These are phyloP conservation scores for Benincasa hispida DNA, from an alignment of 306 rosid genomes.

Conservation along the genomic window DNA sequence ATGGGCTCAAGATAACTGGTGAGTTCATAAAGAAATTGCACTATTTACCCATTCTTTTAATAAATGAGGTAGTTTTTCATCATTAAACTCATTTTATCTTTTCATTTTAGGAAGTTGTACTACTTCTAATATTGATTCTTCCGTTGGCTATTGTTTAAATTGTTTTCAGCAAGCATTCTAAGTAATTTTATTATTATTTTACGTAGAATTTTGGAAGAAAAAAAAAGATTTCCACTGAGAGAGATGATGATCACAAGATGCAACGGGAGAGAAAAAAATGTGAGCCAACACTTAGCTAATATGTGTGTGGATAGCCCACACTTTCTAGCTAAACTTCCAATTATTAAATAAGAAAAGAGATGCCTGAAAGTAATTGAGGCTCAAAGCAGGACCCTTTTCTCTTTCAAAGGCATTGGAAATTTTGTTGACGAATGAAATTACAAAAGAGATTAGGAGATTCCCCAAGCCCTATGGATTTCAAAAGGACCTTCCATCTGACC, in stretches of 20 bases:
- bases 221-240: background rate
- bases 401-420: background rate
- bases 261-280: background rate
- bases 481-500: background rate
- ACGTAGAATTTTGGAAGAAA: background rate
- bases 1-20: slow-evolving; percentile 94
- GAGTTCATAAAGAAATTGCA: slow-evolving; percentile 14
- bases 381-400: background rate
- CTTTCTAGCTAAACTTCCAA: background rate
- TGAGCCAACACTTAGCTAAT: background rate
- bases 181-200: background rate
- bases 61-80: background rate
- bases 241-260: background rate
- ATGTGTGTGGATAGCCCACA: background rate
- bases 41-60: background rate
- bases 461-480: background rate
- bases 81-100: background rate
- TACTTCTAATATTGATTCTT: background rate
- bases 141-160: background rate
- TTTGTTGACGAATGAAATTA: background rate
- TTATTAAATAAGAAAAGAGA: background rate
- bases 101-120: background rate
- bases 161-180: background rate
- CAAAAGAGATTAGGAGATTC: background rate
- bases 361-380: background rate